phyloP scores from a whole-genome alignment of 352 stramenopile species.

The Pythium monospermum region DNA sequence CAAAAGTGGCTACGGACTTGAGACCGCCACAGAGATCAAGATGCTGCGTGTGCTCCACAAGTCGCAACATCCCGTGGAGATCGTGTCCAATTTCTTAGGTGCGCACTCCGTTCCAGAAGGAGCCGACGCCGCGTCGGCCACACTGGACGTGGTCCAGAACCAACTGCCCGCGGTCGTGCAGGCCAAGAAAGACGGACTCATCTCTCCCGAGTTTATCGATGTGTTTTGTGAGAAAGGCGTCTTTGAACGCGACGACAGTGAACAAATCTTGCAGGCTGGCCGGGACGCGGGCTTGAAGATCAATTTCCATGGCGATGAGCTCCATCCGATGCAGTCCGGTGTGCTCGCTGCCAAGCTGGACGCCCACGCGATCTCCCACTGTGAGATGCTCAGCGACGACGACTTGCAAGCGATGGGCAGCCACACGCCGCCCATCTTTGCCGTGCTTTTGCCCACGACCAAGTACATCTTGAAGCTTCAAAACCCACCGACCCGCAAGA shows the following conservation, averaged over 20 bases:
- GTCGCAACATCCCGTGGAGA: conserved; percentile 54
- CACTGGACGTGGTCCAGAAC: conserved; percentile 64
- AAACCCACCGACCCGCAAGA: conserved; percentile 61
- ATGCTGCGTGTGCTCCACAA: conserved; percentile 80
- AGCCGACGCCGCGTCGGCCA: conserved; percentile 53
- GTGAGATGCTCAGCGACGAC: conserved; percentile 65
- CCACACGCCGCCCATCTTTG: conserved; percentile 56
- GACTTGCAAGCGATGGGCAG: conserved; percentile 64
- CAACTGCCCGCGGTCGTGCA: conserved; percentile 67
- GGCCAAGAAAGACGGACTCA: conserved; percentile 59
- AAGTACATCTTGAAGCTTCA: conserved; percentile 80
- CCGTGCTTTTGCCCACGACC: conserved; percentile 76
- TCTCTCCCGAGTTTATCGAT: conserved; percentile 82
- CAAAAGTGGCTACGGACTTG: conserved; percentile 84
- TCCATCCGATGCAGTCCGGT: conserved; percentile 66
- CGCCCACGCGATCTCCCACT: conserved; percentile 68
- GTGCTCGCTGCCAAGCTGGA: conserved; percentile 50
- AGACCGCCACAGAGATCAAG: conserved; percentile 78
- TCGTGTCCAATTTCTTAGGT: conserved; percentile 73
- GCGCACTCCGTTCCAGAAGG: conserved; percentile 76
- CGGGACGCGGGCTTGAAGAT: conserved; percentile 62
- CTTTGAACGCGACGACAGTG: conserved; percentile 74
- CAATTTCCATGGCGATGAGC: conserved; percentile 84
- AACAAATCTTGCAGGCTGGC: conserved; percentile 65
- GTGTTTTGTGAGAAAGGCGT: conserved; percentile 86